Percentiles rank a stretch among this genome's conserved stretches.
phyloP scores from a whole-genome alignment of 192 early-diverging fungal genomes.

The Geosiphon pyriformis region DNA sequence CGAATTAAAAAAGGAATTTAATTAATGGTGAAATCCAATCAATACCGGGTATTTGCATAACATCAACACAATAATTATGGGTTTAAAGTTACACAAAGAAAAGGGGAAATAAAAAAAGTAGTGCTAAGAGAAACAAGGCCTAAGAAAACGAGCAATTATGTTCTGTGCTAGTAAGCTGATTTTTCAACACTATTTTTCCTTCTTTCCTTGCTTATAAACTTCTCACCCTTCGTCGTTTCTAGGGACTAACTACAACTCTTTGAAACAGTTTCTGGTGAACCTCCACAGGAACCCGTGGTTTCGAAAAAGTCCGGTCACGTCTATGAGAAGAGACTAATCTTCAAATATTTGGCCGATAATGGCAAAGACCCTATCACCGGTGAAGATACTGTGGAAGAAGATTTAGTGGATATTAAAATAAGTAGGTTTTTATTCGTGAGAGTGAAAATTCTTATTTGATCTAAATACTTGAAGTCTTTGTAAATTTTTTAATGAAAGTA shows the following conservation, averaged over 20 bases:
- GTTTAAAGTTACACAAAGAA: too few species aligned
- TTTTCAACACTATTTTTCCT: too few species aligned
- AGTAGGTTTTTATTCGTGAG: slow-evolving; percentile 42
- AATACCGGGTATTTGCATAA: too few species aligned
- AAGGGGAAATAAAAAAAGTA: too few species aligned
- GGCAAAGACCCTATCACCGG: slow-evolving; percentile 78
- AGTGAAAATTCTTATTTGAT: too few species aligned
- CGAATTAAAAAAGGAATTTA: too few species aligned
- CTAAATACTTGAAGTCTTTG: neutral
- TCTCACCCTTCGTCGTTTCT: neutral
- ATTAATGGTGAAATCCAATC: too few species aligned
- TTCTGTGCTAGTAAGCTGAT: too few species aligned
- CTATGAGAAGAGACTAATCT: slow-evolving; percentile 82
- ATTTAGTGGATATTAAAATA: slow-evolving; percentile 66
- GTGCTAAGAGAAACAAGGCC: too few species aligned
- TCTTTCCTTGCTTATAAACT: too few species aligned
- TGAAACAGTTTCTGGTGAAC: slow-evolving; percentile 82
- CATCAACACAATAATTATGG: too few species aligned
- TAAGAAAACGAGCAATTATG: too few species aligned
- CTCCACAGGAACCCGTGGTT: slow-evolving; percentile 82
- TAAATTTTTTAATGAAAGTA: neutral
- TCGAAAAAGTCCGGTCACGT: slow-evolving; percentile 78
- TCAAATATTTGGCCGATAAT: slow-evolving; percentile 81
- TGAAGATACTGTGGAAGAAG: slow-evolving; percentile 62
- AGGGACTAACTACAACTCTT: neutral